These are phyloP conservation scores for Cercis canadensis DNA, from an alignment of 306 rosid genomes.

Conservation along the genomic window DNA sequence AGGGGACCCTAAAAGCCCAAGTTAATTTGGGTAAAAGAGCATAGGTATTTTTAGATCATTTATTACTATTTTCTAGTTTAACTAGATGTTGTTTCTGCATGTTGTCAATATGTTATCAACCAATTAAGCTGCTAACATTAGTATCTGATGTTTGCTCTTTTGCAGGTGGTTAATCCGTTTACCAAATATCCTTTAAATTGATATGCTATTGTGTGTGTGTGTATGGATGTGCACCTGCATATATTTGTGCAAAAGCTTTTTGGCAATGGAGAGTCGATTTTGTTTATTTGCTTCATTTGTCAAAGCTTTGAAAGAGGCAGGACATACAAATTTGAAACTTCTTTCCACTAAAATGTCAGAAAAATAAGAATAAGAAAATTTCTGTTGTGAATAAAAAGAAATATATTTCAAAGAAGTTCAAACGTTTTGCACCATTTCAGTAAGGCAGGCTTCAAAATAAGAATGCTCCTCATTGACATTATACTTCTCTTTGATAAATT, in stretches of 20 bases:
- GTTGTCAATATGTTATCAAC: background rate
- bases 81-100: too few relatives aligned
- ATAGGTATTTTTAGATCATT: too few relatives aligned
- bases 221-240: background rate
- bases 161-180: slow-evolving; percentile 98
- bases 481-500: background rate
- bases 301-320: background rate
- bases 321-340: background rate
- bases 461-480: background rate
- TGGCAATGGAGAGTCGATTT: too few relatives aligned
- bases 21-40: too few relatives aligned
- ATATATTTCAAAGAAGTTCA: background rate
- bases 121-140: slow-evolving; percentile 34
- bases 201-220: background rate
- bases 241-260: too few relatives aligned
- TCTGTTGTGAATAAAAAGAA: background rate
- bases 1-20: too few relatives aligned
- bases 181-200: slow-evolving; percentile 89
- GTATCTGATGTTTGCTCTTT: slow-evolving; percentile 36
- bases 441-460: background rate
- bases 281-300: too few relatives aligned
- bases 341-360: background rate
- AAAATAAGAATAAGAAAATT: background rate
- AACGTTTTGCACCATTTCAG: slow-evolving; percentile 1
- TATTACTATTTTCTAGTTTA: too few relatives aligned